A percentile compares a stretch with the other conserved stretches of the same genome.
phyloP scores from a whole-genome alignment of 2,329 filamentous ascomycete genomes.

The Fusarium tjaetaba region DNA sequence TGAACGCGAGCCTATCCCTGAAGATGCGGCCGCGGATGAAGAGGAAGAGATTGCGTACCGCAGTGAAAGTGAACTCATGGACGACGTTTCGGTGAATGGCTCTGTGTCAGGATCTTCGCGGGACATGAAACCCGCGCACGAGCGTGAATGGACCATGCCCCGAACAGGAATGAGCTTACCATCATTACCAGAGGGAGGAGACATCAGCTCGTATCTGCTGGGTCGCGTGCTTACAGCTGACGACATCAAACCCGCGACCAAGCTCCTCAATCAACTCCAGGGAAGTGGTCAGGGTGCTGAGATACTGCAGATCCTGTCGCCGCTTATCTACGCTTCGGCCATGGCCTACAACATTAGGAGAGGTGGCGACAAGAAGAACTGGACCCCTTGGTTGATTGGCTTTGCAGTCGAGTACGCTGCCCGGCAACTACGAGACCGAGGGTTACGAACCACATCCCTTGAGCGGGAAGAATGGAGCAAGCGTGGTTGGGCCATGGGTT shows the following conservation, averaged over 20 bases:
- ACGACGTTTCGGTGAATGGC: slow-evolving; percentile 51
- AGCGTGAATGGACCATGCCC: slow-evolving; percentile 88
- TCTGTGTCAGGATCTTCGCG: slow-evolving; percentile 35
- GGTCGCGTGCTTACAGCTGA: slow-evolving; percentile 93
- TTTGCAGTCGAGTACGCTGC: slow-evolving; percentile 87
- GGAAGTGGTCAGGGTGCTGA: slow-evolving; percentile 82
- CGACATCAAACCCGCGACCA: slow-evolving; percentile 92
- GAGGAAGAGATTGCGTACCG: slow-evolving; percentile 52
- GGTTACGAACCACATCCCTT: slow-evolving; percentile 83
- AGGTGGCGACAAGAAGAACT: slow-evolving; percentile 74
- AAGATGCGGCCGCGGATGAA: slow-evolving; percentile 61
- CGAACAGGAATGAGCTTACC: slow-evolving; percentile 88
- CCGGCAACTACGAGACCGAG: slow-evolving; percentile 80
- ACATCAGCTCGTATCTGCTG: slow-evolving; percentile 88
- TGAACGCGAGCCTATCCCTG: slow-evolving; percentile 81
- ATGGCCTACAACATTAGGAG: slow-evolving; percentile 70
- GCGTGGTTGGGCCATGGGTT: slow-evolving; percentile 88
- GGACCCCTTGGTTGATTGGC: slow-evolving; percentile 92
- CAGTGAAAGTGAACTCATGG: slow-evolving; percentile 56
- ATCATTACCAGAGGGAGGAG: slow-evolving; percentile 79
- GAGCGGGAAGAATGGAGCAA: slow-evolving; percentile 91
- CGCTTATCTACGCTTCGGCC: slow-evolving; percentile 85
- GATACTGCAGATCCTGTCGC: slow-evolving; percentile 89
- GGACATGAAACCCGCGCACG: slow-evolving; percentile 50
- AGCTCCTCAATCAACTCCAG: slow-evolving; percentile 83